Evolutionary conservation across 768 basidiomycete genomes (phyloP).

Genomic region (Ramaria rubella): DNA sequence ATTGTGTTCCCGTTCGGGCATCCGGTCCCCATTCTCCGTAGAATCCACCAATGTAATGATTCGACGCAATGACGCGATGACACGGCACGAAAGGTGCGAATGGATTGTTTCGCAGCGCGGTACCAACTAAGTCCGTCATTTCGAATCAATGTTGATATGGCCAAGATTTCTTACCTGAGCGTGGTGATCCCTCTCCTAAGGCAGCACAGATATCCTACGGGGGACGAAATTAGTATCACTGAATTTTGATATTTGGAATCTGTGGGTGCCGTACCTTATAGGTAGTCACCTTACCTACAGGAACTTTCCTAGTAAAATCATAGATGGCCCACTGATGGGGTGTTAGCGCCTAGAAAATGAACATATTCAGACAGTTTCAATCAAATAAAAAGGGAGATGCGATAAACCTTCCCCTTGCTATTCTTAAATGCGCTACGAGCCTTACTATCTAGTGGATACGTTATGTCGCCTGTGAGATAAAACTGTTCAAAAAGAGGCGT

Average conservation of each 20-base stretch:
- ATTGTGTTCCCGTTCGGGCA: slow-evolving; percentile 33
- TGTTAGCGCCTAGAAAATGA: slow-evolving; percentile 38
- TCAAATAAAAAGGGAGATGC: not conserved
- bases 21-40: slow-evolving; percentile 51
- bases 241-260: not conserved
- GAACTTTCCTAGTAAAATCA: slow-evolving; percentile 44
- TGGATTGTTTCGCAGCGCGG: slow-evolving; percentile 56
- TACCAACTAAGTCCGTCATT: slow-evolving; percentile 47
- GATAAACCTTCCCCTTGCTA: slow-evolving; percentile 23
- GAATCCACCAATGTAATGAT: slow-evolving; percentile 56
- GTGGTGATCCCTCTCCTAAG: slow-evolving; percentile 50
- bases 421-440: slow-evolving; percentile 22
- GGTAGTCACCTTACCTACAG: slow-evolving; percentile 46
- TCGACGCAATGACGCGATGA: slow-evolving; percentile 61
- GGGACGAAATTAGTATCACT: not conserved
- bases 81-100: slow-evolving; percentile 65
- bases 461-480: not conserved
- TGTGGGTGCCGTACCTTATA: slow-evolving; percentile 33
- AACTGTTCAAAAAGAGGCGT: not conserved
- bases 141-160: not conserved
- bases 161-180: slow-evolving; percentile 44
- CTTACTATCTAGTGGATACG: slow-evolving; percentile 4
- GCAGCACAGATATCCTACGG: slow-evolving; percentile 36
- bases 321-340: slow-evolving; percentile 56
- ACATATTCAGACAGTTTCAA: slow-evolving; percentile 16